phyloP scores from a whole-genome alignment of 1,284 basidiomycete species.

The Marasmius oreades region DNA sequence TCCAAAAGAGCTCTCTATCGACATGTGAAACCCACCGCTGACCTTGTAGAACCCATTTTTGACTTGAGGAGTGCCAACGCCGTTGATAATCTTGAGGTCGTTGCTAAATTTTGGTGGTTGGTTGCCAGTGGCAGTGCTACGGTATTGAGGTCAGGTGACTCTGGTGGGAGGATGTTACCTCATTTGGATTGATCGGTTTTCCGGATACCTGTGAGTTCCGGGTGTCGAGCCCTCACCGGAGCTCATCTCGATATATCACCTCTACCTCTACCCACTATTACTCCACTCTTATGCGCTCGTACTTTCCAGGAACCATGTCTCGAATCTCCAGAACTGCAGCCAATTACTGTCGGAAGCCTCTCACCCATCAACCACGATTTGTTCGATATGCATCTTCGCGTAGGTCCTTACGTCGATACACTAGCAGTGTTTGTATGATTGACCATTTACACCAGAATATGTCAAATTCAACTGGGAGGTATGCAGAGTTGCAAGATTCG shows the following conservation, averaged over 20 bases:
- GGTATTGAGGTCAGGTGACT: neutral
- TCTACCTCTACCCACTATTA: no score
- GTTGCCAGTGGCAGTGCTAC: neutral
- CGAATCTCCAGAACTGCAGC: neutral
- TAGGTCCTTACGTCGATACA: neutral
- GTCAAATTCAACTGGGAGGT: conserved; percentile 72
- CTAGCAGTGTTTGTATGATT: neutral
- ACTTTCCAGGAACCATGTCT: neutral
- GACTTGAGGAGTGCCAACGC: conserved; percentile 43
- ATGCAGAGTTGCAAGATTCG: conserved; percentile 12
- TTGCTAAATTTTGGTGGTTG: neutral
- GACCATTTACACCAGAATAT: conserved; percentile 32
- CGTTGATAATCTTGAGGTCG: conserved; percentile 7
- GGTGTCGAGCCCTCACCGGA: neutral
- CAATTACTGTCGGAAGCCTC: neutral
- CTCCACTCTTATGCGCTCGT: neutral
- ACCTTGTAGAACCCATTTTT: conserved; percentile 78
- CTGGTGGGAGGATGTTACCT: neutral
- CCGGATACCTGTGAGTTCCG: neutral
- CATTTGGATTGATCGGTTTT: neutral
- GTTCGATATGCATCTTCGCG: neutral
- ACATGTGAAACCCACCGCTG: conserved; percentile 31
- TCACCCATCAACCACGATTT: neutral
- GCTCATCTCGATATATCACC: no score
- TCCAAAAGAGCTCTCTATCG: conserved; percentile 16